phyloP scores from a whole-genome alignment of 441 rosid genomes.

The Melianthus villosus region DNA sequence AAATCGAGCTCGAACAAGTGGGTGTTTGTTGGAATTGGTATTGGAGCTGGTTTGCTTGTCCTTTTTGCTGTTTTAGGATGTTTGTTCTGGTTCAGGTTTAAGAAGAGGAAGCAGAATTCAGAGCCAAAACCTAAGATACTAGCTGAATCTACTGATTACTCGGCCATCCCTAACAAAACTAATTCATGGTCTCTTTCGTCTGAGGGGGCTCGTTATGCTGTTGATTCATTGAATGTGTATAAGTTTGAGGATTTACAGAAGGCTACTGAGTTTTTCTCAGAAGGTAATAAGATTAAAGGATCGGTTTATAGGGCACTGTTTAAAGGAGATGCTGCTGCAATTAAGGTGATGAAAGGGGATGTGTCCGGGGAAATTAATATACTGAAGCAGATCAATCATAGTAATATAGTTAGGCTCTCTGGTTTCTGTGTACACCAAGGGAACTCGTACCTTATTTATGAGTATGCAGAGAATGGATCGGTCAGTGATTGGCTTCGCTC shows the following conservation, averaged over 20 bases:
- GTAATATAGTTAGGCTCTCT: conserved; percentile 28
- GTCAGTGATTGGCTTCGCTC: conserved; percentile 21
- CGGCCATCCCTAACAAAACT: no score
- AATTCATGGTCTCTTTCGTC: no score
- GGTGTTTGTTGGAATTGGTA: conserved; percentile 13
- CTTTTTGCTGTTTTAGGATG: no score
- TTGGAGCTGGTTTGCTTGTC: conserved; percentile 12
- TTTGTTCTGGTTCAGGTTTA: no score
- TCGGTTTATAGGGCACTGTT: conserved; percentile 25
- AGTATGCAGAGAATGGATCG: conserved; percentile 29
- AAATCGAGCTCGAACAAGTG: conserved; percentile 12
- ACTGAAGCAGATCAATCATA: conserved; percentile 29
- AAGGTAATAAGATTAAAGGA: conserved; percentile 19
- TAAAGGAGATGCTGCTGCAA: conserved; percentile 17
- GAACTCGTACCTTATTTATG: conserved; percentile 23
- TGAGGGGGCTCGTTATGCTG: no score
- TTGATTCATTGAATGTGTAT: conserved; percentile 22
- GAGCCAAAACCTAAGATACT: no score
- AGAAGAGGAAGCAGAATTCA: no score
- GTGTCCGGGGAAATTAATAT: conserved; percentile 29
- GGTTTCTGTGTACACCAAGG: conserved; percentile 24
- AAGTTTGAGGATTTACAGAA: conserved; percentile 16
- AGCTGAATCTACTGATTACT: no score
- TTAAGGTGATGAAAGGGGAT: conserved; percentile 19
- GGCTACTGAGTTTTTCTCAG: conserved; percentile 25